phyloP scores from a whole-genome alignment of 163 green algal species.

The Scenedesmus sp. region DNA sequence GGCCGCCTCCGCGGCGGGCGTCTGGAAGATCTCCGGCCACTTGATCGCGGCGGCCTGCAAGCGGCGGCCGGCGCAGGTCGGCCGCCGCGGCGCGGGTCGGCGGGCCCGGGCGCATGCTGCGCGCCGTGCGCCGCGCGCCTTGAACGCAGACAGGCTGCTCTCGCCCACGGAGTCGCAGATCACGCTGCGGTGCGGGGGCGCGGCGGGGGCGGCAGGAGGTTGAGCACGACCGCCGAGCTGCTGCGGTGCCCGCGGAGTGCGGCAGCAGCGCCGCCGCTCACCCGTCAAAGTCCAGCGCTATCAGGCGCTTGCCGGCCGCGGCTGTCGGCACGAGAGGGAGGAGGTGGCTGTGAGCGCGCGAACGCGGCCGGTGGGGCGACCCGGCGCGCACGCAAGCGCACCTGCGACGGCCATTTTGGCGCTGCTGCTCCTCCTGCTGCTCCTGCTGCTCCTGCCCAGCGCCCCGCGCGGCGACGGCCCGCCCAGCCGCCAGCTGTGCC shows the following conservation, averaged over 20 bases:
- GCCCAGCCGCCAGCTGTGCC: too few species aligned
- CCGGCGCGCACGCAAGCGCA: background rate
- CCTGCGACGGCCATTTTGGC: constrained; percentile 6
- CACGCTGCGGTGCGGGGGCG: constrained; percentile 88
- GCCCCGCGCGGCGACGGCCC: too few species aligned
- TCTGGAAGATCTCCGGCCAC: constrained; percentile 89
- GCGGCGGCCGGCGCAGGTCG: background rate
- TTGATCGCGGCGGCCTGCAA: constrained; percentile 73
- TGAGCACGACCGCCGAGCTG: background rate
- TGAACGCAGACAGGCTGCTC: constrained; percentile 90
- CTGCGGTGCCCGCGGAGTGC: background rate
- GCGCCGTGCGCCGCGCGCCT: constrained; percentile 58
- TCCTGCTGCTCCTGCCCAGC: too few species aligned
- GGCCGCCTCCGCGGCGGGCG: constrained; percentile 53
- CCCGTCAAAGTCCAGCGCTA: constrained; percentile 47
- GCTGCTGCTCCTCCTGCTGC: constrained; percentile 13
- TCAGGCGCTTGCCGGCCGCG: constrained; percentile 30
- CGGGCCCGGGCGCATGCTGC: background rate
- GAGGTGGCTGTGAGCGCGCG: background rate
- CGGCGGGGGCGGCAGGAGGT: background rate
- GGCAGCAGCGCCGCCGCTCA: background rate
- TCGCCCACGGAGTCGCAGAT: constrained; percentile 95
- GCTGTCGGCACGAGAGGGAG: background rate
- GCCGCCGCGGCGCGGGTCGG: background rate
- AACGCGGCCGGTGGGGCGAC: background rate